phyloP scores from a whole-genome alignment of 116 monocot species.

The Papilionanthe hybrid region DNA sequence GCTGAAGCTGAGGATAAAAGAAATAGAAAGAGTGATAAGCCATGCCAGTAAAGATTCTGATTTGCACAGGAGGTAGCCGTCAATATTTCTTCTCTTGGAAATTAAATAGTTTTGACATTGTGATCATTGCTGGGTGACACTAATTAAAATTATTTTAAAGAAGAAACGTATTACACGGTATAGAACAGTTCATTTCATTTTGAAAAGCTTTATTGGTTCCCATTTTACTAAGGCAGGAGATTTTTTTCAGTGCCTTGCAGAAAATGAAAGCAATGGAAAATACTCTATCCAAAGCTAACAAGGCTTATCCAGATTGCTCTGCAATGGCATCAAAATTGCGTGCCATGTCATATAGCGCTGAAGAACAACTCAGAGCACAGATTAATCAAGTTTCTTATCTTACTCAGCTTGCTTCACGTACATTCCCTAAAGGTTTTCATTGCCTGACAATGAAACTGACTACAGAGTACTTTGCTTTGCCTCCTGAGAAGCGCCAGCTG shows the following conservation, averaged over 20 bases:
- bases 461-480: conserved; percentile 55
- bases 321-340: conserved; percentile 73
- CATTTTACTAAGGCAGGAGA: conserved; percentile 22
- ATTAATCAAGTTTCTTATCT: conserved; percentile 64
- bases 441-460: conserved; percentile 86
- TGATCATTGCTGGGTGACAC: background rate
- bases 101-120: background rate
- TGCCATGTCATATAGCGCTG: conserved; percentile 58
- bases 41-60: conserved; percentile 47
- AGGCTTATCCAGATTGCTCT: conserved; percentile 68
- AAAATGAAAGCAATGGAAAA: conserved; percentile 71
- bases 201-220: background rate
- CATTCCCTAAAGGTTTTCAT: conserved; percentile 89
- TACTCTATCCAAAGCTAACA: conserved; percentile 62
- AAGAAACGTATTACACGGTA: background rate
- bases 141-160: background rate
- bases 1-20: conserved; percentile 78
- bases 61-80: conserved; percentile 51
- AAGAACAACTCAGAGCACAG: conserved; percentile 76
- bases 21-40: conserved; percentile 52
- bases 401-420: conserved; percentile 57
- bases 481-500: conserved; percentile 35
- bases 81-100: background rate
- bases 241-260: conserved; percentile 65
- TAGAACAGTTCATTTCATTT: background rate